phyloP scores from a whole-genome alignment of 495 filamentous ascomycete genomes.

The Podospora appendiculata region DNA sequence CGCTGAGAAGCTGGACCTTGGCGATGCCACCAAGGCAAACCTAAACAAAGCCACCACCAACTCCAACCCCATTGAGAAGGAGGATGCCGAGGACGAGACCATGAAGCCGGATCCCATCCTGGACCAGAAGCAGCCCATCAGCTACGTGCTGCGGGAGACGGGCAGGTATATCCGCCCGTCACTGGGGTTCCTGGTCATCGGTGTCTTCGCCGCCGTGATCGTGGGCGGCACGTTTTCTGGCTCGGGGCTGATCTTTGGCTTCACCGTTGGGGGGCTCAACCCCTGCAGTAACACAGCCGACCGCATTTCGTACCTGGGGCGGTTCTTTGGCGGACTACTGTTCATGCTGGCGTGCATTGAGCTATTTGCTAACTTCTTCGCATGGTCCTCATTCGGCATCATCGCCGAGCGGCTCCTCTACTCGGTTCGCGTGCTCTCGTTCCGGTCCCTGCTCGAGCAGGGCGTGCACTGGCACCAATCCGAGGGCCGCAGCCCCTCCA shows the following conservation, averaged over 20 bases:
- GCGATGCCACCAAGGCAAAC: not conserved
- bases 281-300: constrained; percentile 15
- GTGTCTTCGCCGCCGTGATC: constrained; percentile 6
- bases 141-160: constrained; percentile 1
- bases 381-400: constrained; percentile 64
- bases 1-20: constrained; percentile 28
- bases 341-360: constrained; percentile 74
- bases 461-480: constrained; percentile 79
- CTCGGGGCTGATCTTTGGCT: constrained; percentile 17
- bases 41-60: not conserved
- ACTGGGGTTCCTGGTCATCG: constrained; percentile 4
- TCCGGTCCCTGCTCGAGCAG: constrained; percentile 76
- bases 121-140: constrained; percentile 2
- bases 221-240: constrained; percentile 13
- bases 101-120: constrained; percentile 21
- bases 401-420: constrained; percentile 69
- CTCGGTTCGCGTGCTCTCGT: constrained; percentile 68
- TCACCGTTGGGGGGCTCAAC: constrained; percentile 24
- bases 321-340: constrained; percentile 87
- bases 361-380: constrained; percentile 56
- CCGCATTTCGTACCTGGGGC: constrained; percentile 50
- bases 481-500: constrained; percentile 72
- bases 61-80: not conserved
- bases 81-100: constrained; percentile 21
- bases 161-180: constrained; percentile 1